Base-by-base conservation (phyloP, 2,329 filamentous ascomycete genomes). In the Hypoxylon sp. region DNA sequence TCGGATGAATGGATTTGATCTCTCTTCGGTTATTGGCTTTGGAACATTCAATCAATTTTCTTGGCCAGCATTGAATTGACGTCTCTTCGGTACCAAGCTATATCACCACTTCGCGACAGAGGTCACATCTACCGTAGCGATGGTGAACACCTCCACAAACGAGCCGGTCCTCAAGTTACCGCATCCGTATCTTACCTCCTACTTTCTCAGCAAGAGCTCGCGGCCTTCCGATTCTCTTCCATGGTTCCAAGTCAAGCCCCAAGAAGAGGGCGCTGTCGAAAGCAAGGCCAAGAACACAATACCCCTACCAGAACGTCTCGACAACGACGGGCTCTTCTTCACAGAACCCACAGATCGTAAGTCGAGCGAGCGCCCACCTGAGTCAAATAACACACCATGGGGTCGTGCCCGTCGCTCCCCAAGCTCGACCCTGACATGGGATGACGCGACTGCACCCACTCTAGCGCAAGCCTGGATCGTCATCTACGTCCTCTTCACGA, bases 331-430 rank as follows among this genome's bases (percentile, higher is more conserved):
- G 13, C 72, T 84, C 63, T 76, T 74, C 75, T 83, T 84, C 72
- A 78, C 80, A 24, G 79, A 83, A 62, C 82, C 81, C 34, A 69
- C 77, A 34, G 76, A 79, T 65, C 79, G 83, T 56, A 83, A 82
- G 70, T 83, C 81, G 11, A 82, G 79, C 72, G 80, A 84, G 68
- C 76, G 82, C 15, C 82, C 82, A 3, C 72, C 81, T 37, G 76
- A 78, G 46, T 84, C 82, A 59, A 84, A 85, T 75, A 87, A 87
- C 74, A 84, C 82, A 47, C 76, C 82, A 50, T 87, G 84, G 84
- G 84, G 81, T 5, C 79, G 84, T n/a, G 81, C 84, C n/a, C 78
- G 84, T 34, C 81, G 84, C 60, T 83, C 82, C 3, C 84, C 84
- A 2, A 78, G 78, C 55, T 80, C 82, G 43, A 75, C 75, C 5